Evolutionary conservation across 805 yeast species (phyloP).

Genomic region (Starmera quercuum): DNA sequence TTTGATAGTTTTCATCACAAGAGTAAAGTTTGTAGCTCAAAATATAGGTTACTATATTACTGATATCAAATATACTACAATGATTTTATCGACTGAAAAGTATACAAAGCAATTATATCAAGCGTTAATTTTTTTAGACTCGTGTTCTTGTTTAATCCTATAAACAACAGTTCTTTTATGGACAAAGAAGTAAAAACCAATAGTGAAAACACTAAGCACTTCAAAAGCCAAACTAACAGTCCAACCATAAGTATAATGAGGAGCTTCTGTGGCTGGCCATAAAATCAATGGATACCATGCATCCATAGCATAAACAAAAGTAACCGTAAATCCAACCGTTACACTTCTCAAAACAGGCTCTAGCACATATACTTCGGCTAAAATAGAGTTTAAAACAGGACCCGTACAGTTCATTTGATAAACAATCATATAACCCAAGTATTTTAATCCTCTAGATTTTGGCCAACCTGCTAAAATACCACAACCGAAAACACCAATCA

Average conservation of each 20-base stretch:
- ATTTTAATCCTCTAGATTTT: background rate
- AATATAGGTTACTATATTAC: no score
- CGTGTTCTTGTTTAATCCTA: background rate
- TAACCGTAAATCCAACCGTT: conserved; percentile 30
- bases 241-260: conserved; percentile 32
- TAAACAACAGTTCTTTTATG: conserved; percentile 1
- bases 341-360: conserved; percentile 31
- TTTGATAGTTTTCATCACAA: no score
- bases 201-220: background rate
- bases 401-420: conserved; percentile 4
- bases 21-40: no score
- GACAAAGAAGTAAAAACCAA: conserved; percentile 1
- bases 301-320: conserved; percentile 32
- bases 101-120: no score
- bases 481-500: conserved; percentile 2
- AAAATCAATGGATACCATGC: conserved; percentile 33
- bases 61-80: no score
- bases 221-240: conserved; percentile 3
- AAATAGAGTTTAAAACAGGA: conserved; percentile 1
- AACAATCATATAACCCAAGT: conserved; percentile 1
- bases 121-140: no score
- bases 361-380: conserved; percentile 7
- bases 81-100: no score
- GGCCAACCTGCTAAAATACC: conserved; percentile 4
- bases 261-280: conserved; percentile 36